Conservation (phyloP, 129 eudicot genomes). For the Saussurea involucrata region DNA sequence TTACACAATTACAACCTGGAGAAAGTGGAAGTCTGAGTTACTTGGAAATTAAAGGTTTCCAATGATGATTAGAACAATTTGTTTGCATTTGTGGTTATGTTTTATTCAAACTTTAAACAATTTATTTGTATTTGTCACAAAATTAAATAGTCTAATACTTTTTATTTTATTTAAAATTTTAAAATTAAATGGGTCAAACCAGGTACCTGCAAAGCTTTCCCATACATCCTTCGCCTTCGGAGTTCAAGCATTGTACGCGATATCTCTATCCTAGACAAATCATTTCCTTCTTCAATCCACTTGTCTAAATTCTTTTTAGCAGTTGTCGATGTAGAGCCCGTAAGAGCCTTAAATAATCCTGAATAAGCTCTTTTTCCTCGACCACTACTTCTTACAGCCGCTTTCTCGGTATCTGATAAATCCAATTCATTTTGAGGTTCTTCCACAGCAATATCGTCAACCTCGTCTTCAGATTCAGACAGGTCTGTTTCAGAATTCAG, state of each 20-base stretch:
- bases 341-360: conserved; percentile 38
- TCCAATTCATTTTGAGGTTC: conserved; percentile 35
- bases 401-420: conserved; percentile 33
- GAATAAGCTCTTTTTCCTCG: conserved; percentile 8
- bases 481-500: conserved; percentile 19
- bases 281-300: conserved; percentile 64
- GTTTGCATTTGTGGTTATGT: too few species aligned
- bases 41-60: too few species aligned
- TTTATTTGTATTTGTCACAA: too few species aligned
- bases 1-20: too few species aligned
- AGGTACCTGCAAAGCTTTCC: conserved; percentile 77
- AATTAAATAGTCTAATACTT: too few species aligned
- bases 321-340: conserved; percentile 29
- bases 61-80: too few species aligned
- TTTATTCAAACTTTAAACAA: too few species aligned
- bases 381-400: conserved; percentile 13
- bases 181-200: too few species aligned
- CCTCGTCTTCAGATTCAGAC: conserved; percentile 22
- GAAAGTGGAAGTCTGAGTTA: too few species aligned
- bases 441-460: conserved; percentile 28
- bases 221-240: conserved; percentile 53
- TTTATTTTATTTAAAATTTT: too few species aligned
- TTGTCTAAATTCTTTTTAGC: conserved; percentile 38
- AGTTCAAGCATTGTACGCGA: conserved; percentile 30
- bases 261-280: conserved; percentile 38